These are phyloP conservation scores for Penicillium sp. DNA, from an alignment of 2,329 filamentous ascomycete species.

Conservation along the genomic window DNA sequence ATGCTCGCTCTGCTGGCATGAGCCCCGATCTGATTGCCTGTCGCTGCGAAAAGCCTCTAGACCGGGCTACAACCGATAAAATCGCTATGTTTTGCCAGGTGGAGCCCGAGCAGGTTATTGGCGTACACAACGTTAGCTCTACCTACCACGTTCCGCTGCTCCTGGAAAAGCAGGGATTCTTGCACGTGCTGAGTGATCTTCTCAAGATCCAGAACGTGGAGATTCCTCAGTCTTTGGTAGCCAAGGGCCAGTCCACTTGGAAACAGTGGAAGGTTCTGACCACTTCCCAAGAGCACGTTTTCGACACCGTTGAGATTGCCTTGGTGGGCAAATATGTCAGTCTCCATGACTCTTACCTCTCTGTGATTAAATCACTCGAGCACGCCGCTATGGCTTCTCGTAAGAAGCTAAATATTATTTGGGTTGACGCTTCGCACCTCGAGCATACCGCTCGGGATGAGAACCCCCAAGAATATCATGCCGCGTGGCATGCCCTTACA, in stretches of 20 bases:
- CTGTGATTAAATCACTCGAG: constrained; percentile 64
- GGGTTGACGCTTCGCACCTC: constrained; percentile 66
- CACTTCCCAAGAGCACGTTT: constrained; percentile 59
- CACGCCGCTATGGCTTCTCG: constrained; percentile 13
- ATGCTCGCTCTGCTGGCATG: constrained; percentile 73
- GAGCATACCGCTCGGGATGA: not conserved
- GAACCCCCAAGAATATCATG: not conserved
- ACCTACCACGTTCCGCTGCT: constrained; percentile 92
- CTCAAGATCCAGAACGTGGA: constrained; percentile 51
- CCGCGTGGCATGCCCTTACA: not conserved
- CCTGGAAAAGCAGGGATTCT: constrained; percentile 74
- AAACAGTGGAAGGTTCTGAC: constrained; percentile 69
- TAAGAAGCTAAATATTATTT: constrained; percentile 51
- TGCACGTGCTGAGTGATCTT: constrained; percentile 58
- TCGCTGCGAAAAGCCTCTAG: constrained; percentile 73
- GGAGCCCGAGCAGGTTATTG: constrained; percentile 75
- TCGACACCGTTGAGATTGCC: constrained; percentile 69
- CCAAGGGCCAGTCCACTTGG: constrained; percentile 67
- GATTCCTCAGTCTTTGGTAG: constrained; percentile 49
- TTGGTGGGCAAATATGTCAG: constrained; percentile 91
- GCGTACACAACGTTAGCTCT: constrained; percentile 78
- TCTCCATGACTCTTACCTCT: constrained; percentile 79
- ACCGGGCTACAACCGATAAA: constrained; percentile 70
- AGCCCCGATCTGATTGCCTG: constrained; percentile 81
- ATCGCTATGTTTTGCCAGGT: constrained; percentile 87